A percentile compares a stretch with the other conserved stretches of the same genome.
phyloP scores from a whole-genome alignment of 805 yeast genomes.

The Kregervanrija delftensis region DNA sequence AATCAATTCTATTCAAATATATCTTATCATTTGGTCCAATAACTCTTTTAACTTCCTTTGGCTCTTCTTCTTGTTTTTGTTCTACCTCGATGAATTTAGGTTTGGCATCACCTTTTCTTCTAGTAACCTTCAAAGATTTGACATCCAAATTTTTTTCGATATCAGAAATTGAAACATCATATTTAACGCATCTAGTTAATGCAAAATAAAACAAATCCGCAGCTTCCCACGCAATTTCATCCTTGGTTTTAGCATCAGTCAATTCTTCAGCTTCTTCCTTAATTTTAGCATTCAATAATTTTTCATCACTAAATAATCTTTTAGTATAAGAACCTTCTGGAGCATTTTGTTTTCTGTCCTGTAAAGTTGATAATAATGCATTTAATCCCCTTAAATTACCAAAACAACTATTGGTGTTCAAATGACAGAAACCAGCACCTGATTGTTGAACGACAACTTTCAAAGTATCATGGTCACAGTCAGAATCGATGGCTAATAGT shows the following conservation, averaged over 20 bases:
- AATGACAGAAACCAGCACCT: constrained; percentile 91
- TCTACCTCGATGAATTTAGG: constrained; percentile 48
- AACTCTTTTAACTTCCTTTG: constrained; percentile 17
- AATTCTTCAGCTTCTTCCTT: constrained; percentile 96
- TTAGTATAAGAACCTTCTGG: constrained; percentile 94
- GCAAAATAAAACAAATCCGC: constrained; percentile 75
- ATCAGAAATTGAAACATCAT: constrained; percentile 74
- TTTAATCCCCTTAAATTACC: constrained; percentile 62
- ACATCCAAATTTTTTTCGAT: constrained; percentile 78
- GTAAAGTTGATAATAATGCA: constrained; percentile 60
- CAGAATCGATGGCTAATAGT: constrained; percentile 58
- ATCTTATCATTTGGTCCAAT: constrained; percentile 32
- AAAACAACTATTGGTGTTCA: constrained; percentile 76
- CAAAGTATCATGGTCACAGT: constrained; percentile 90
- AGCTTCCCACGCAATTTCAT: constrained; percentile 89
- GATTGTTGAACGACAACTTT: constrained; percentile 80
- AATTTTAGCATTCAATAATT: constrained; percentile 75
- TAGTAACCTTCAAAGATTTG: constrained; percentile 79
- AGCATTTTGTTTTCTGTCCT: constrained; percentile 56
- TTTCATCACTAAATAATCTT: constrained; percentile 74
- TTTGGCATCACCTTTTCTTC: constrained; percentile 96
- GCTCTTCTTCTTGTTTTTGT: constrained; percentile 9
- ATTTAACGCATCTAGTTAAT: constrained; percentile 47
- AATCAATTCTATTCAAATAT: constrained; percentile 44
- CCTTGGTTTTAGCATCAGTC: constrained; percentile 66